Percentiles rank a stretch among this genome's conserved stretches.
These are phyloP conservation scores for Colletotrichum somersetense DNA, from an alignment of 2,329 filamentous ascomycete species.

Conservation along the genomic window DNA sequence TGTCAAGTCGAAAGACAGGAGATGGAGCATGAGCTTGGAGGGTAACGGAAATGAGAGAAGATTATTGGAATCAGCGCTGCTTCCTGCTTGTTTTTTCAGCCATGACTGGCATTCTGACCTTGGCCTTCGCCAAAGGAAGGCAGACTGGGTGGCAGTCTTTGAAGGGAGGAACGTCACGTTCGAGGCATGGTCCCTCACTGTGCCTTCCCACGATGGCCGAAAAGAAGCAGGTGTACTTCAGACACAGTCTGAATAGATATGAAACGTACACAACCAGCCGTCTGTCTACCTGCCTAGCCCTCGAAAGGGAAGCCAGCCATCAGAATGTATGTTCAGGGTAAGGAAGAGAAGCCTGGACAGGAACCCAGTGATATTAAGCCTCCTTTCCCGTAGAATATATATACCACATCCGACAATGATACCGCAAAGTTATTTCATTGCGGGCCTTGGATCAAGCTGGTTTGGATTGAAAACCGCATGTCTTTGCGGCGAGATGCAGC, in stretches of 20 bases:
- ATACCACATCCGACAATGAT: neutral
- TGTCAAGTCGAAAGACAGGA: conserved; percentile 1
- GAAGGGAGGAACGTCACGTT: neutral
- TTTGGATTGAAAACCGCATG: no score
- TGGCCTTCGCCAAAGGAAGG: neutral
- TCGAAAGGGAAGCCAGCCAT: neutral
- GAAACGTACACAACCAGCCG: neutral
- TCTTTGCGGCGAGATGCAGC: neutral
- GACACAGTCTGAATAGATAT: neutral
- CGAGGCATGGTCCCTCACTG: neutral
- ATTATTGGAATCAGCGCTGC: neutral
- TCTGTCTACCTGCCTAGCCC: neutral
- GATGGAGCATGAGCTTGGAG: neutral
- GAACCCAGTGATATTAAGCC: neutral
- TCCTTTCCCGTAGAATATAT: neutral
- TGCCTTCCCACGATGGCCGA: neutral
- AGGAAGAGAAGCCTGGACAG: neutral
- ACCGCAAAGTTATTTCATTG: neutral
- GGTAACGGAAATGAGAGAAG: neutral
- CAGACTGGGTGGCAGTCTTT: neutral
- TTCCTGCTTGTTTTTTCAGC: neutral
- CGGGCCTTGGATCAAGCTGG: no score
- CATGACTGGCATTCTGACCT: neutral
- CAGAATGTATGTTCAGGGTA: neutral
- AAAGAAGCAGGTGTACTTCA: no score